Percentiles rank a stretch among this genome's conserved stretches.
Evolutionary conservation across 1,284 basidiomycete genomes (phyloP).

Genomic region (Pseudozyma hubeiensis): DNA sequence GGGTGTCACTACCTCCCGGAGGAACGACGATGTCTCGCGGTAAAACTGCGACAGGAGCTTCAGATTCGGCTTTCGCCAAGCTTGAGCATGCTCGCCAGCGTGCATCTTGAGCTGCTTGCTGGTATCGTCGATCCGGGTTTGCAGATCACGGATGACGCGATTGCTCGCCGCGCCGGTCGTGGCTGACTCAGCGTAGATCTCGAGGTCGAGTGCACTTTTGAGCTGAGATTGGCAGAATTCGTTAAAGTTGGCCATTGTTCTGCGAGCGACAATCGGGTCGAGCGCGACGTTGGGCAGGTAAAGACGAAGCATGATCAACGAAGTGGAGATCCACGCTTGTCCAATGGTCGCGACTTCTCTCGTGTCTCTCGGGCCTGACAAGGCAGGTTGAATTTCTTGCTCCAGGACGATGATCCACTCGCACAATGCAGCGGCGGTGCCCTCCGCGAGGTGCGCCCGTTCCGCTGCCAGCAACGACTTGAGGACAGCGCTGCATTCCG

Average conservation of each 20-base stretch:
- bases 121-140: constrained; percentile 32
- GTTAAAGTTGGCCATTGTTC: constrained; percentile 73
- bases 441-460: constrained; percentile 12
- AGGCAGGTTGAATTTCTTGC: constrained; percentile 8
- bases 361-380: background rate
- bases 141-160: constrained; percentile 66
- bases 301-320: constrained; percentile 76
- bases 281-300: constrained; percentile 87
- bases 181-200: constrained; percentile 75
- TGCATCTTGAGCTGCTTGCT: constrained; percentile 21
- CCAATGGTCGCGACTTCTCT: constrained; percentile 69
- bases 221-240: constrained; percentile 70
- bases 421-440: constrained; percentile 13
- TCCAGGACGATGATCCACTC: constrained; percentile 27
- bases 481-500: constrained; percentile 11
- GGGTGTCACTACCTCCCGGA: constrained; percentile 47
- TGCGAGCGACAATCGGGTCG: constrained; percentile 83
- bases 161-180: constrained; percentile 77
- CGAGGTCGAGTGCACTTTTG: constrained; percentile 74
- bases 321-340: constrained; percentile 77
- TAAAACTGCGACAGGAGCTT: constrained; percentile 80
- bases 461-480: constrained; percentile 13
- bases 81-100: constrained; percentile 14
- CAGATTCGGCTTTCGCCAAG: constrained; percentile 71
- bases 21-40: constrained; percentile 75